These are phyloP conservation scores for Geosmithia putterillii DNA, from an alignment of 2,329 filamentous ascomycete species.

Conservation along the genomic window DNA sequence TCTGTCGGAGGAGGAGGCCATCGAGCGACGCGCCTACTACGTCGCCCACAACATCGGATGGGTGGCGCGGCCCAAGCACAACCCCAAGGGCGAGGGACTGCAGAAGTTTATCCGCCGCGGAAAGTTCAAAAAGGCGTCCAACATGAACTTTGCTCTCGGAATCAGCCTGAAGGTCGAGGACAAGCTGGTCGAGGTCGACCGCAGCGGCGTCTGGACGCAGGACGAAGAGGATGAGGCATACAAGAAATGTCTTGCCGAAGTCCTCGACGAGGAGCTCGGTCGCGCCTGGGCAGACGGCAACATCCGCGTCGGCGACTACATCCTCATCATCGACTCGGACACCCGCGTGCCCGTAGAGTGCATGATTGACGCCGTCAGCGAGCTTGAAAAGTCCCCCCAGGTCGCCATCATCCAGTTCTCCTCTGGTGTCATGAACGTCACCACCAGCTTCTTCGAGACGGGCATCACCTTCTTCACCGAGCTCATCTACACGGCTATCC, in stretches of 20 bases:
- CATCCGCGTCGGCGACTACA: slow-evolving; percentile 49
- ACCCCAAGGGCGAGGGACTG: slow-evolving; percentile 16
- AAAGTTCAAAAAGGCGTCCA: slow-evolving; percentile 64
- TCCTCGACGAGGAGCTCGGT: slow-evolving; percentile 31
- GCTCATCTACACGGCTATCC: slow-evolving; percentile 62
- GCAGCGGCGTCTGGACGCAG: slow-evolving; percentile 10
- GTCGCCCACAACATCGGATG: slow-evolving; percentile 35
- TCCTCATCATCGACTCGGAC: slow-evolving; percentile 56
- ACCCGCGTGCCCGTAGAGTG: slow-evolving; percentile 58
- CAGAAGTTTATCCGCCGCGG: slow-evolving; percentile 40
- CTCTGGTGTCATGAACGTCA: slow-evolving; percentile 68
- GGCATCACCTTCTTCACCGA: slow-evolving; percentile 68
- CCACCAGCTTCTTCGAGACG: slow-evolving; percentile 61
- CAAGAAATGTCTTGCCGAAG: slow-evolving; percentile 31
- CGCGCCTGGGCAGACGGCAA: slow-evolving; percentile 47
- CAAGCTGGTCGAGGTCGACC: slow-evolving; percentile 5
- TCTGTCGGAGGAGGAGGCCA: slow-evolving; percentile 27
- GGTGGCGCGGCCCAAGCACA: slow-evolving; percentile 32
- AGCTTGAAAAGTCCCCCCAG: slow-evolving; percentile 59
- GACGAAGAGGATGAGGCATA: slow-evolving; percentile 32
- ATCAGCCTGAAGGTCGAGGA: slow-evolving; percentile 48
- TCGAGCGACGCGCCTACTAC: slow-evolving; percentile 32
- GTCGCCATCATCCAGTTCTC: slow-evolving; percentile 62
- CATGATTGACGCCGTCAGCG: slow-evolving; percentile 54
- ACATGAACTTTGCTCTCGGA: slow-evolving; percentile 62